Base-by-base conservation (phyloP, 352 stramenopile species). In the Phytophthora quininea region DNA sequence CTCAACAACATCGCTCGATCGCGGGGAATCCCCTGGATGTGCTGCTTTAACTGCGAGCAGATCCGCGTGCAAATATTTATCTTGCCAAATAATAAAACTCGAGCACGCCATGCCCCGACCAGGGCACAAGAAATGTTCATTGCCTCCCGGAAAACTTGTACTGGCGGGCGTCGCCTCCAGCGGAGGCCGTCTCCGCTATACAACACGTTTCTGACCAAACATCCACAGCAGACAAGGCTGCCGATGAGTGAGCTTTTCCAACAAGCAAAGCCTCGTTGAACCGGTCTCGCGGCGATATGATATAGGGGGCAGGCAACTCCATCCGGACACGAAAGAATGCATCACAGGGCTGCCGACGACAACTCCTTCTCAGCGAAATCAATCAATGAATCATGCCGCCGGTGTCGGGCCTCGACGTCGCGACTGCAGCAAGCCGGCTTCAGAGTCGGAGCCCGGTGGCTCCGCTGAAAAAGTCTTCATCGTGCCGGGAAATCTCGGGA, bases 31-130 rank as follows among this genome's bases (percentile, higher is more conserved):
- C 47, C 46, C 15, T 29, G 42, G 51, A 63, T 63, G 32, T 57
- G 53, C 33, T 14, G 54, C 19, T 24, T 38, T 29, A 47, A 55
- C 6, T 40, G 35, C 19, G 27, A 24, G 50, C 62, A 69, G 62
- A 74, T 74, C 67, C 65, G 43, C 51, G 46, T 53, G 67, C 67
- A 68, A 74, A 71, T 48, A 59, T 74, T 74, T 54, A 51, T 29
- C 24, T 6, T 6, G 14, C 43, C 12, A 29, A 6, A 24, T 29
- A 49, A 49, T 49, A 49, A 33, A 38, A 11, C 61, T 49, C 46
- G 42, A n/a, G 11, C 32, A 10, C 15, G 63, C 9, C 43, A 49
- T 14, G 40, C 40, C 15, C 15, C 40, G 40, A 47, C 19, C 19
- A 24, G 19, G 19, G 19, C 19, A 24, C 19, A 24, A 24, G 19